Percentiles rank a stretch among this genome's conserved stretches.
These are phyloP conservation scores for Ganoderma multipileum DNA, from an alignment of 1,284 basidiomycete genomes.

Conservation along the genomic window DNA sequence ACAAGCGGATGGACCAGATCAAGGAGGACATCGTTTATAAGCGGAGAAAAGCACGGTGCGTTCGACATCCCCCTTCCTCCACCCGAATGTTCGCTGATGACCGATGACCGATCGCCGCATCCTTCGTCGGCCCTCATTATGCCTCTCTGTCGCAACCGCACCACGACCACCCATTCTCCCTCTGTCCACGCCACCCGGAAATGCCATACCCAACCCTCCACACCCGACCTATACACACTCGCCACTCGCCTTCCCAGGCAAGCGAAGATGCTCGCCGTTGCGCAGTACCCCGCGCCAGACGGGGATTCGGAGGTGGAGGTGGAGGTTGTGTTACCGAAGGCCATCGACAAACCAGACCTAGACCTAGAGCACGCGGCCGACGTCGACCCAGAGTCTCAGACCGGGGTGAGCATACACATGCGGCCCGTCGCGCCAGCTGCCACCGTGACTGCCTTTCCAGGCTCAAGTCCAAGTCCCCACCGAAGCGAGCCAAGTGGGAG, in stretches of 20 bases:
- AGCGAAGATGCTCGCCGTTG: conserved; percentile 10
- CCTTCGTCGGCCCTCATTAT: neutral
- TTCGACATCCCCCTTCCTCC: neutral
- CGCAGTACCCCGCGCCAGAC: neutral
- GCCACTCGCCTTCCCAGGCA: neutral
- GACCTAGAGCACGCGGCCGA: neutral
- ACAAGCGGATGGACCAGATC: conserved; percentile 73
- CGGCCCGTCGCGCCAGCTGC: neutral
- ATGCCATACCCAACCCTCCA: too few relatives aligned
- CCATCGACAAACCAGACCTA: neutral
- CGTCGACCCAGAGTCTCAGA: neutral
- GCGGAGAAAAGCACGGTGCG: conserved; percentile 48
- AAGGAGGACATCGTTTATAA: conserved; percentile 78
- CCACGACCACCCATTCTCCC: neutral
- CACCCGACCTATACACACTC: too few relatives aligned
- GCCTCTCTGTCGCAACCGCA: neutral
- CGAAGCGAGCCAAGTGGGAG: neutral
- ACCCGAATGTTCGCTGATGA: neutral
- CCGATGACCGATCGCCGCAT: conserved; percentile 27
- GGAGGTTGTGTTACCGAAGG: neutral
- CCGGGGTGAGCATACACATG: neutral
- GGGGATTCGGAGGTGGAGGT: neutral
- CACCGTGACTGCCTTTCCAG: neutral
- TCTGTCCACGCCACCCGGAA: too few relatives aligned
- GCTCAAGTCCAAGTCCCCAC: neutral